A percentile compares a stretch with the other conserved stretches of the same genome.
These are phyloP conservation scores for Aspergillus alliaceus DNA, from an alignment of 2,329 filamentous ascomycete genomes.

Conservation along the genomic window DNA sequence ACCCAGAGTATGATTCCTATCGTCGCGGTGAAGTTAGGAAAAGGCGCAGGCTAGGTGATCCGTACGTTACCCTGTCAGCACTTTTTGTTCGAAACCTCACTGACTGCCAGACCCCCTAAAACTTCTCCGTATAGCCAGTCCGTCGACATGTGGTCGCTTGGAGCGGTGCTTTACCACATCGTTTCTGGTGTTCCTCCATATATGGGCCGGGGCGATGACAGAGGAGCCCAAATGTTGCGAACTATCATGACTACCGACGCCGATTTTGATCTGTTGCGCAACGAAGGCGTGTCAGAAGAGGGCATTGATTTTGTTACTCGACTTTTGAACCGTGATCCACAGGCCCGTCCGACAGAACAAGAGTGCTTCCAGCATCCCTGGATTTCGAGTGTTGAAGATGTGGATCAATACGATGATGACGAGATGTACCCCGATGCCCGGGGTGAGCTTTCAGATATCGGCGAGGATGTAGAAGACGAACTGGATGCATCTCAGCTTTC, in stretches of 20 bases:
- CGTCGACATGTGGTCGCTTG: constrained; percentile 95
- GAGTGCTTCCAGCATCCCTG: constrained; percentile 73
- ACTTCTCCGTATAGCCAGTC: constrained; percentile 78
- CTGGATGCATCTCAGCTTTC: constrained; percentile 64
- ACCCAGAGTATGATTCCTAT: constrained; percentile 74
- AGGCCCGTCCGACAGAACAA: constrained; percentile 70
- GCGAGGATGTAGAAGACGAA: constrained; percentile 42
- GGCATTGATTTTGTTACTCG: constrained; percentile 72
- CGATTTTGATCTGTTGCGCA: constrained; percentile 64
- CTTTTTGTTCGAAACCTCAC: background rate
- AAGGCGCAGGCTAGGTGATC: constrained; percentile 56
- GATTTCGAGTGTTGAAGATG: constrained; percentile 59
- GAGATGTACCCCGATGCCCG: constrained; percentile 54
- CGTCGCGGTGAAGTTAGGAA: constrained; percentile 62
- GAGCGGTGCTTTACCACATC: constrained; percentile 84
- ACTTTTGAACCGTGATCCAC: constrained; percentile 83
- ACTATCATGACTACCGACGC: constrained; percentile 80
- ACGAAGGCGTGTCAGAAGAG: constrained; percentile 59
- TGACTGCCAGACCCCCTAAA: constrained; percentile 43
- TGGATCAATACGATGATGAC: constrained; percentile 65
- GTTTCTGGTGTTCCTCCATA: constrained; percentile 81
- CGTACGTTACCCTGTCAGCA: constrained; percentile 31
- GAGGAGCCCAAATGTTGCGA: constrained; percentile 72
- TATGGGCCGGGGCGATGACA: constrained; percentile 71
- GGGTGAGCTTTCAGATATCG: constrained; percentile 35